A percentile compares a stretch with the other conserved stretches of the same genome.
Conservation (phyloP, 768 basidiomycete genomes). For the Amanita brunnescens region DNA sequence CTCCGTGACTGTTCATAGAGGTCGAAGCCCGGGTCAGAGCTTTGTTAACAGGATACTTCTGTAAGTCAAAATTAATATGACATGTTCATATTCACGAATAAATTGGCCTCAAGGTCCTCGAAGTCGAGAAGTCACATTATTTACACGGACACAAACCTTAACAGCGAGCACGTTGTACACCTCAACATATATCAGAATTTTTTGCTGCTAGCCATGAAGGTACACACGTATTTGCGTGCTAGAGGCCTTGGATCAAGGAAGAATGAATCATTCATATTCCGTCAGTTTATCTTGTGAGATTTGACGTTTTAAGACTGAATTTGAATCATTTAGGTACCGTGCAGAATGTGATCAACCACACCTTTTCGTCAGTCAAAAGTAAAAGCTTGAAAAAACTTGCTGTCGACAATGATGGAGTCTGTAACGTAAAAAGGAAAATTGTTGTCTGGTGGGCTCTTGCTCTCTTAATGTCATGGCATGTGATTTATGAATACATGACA, state of each 20-base stretch:
- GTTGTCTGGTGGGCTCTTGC: slow-evolving; percentile 46
- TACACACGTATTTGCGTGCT: slow-evolving; percentile 69
- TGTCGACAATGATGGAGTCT: slow-evolving; percentile 26
- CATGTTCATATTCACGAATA: not conserved
- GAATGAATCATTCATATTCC: slow-evolving; percentile 41
- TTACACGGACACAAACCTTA: slow-evolving; percentile 68
- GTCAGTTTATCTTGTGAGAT: slow-evolving; percentile 27
- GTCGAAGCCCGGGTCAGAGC: slow-evolving; percentile 51
- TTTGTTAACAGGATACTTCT: slow-evolving; percentile 71
- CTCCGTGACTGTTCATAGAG: slow-evolving; percentile 63
- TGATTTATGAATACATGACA: slow-evolving; percentile 18
- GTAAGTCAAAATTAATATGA: slow-evolving; percentile 29
- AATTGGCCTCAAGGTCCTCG: slow-evolving; percentile 39
- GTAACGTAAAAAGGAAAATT: slow-evolving; percentile 38
- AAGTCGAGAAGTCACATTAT: slow-evolving; percentile 73
- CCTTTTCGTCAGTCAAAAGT: slow-evolving; percentile 41
- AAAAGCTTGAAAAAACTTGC: slow-evolving; percentile 35
- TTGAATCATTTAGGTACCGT: slow-evolving; percentile 43
- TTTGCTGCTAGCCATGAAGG: slow-evolving; percentile 75
- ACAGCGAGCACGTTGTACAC: slow-evolving; percentile 51
- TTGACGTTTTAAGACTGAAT: not conserved
- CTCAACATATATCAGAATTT: slow-evolving; percentile 86
- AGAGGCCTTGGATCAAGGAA: slow-evolving; percentile 41
- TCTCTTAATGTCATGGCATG: not conserved
- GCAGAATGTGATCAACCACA: slow-evolving; percentile 48